Evolutionary conservation across 805 yeast genomes (phyloP), one percentile per base, ranked within the genome.

Genomic region (Barnettozyma populi): DNA sequence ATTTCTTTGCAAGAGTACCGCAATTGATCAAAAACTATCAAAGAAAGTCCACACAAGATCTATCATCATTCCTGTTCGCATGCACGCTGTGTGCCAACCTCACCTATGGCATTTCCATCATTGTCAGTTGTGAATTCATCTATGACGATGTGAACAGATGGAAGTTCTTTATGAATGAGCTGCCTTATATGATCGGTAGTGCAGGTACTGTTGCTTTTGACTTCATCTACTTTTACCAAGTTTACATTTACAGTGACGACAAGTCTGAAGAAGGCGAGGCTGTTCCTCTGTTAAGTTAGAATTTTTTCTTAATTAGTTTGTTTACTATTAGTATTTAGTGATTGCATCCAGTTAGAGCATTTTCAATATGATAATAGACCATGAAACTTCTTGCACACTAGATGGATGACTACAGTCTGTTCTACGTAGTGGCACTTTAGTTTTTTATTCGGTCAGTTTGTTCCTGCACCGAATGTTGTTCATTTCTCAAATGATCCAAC

Each of bases 151-250:
- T 64, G 1, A 66, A 71, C 36, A 70, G 68, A 54, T 55, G 54
- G 46, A 67, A 54, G 7, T 90, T 86, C 59, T 65, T 89, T 24
- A 54, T 69, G 53, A 81, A 79, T 41, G 96, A 90, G 57, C 62
- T 88, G 45, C 96, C 97, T 0, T 90, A 83, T 60, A 72, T 92
- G 29, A 59, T 89, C 23, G 97, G 97, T 1, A 82, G 94, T 54
- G 76, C 88, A 0, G 97, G 97, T 7, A 90, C 97, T 0, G 75
- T 90, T 18, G 54, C 80, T 3, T 89, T 90, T 64, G 97, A 90
- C 62, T 51, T 81, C 35, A 67, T 79, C 4, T 84, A 83, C 60
- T 82, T 84, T 57, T 82, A 80, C 60, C 94, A 85, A 59, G 66
- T 77, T 40, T 68, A 68, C 64, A 34, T 66, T 7, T 69, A 68